Evolutionary conservation across 1,284 basidiomycete genomes (phyloP).

Genomic region (Ustilago esculenta): DNA sequence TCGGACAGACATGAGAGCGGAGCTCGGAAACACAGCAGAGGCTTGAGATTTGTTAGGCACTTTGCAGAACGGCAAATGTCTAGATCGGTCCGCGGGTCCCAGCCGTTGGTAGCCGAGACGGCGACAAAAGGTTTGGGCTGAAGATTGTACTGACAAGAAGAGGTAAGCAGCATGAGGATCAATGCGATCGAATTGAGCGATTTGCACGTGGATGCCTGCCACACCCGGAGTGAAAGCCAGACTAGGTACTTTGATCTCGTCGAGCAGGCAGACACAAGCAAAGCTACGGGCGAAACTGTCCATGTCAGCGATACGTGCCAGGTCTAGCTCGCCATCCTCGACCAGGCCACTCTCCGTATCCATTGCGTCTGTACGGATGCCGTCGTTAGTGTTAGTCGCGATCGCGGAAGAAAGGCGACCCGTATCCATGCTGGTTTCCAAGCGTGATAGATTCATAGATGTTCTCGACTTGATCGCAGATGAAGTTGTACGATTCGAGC

Average conservation of each 20-base stretch:
- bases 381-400: constrained; percentile 8
- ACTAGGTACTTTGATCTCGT: constrained; percentile 40
- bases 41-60: constrained; percentile 16
- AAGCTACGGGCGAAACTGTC: constrained; percentile 53
- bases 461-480: constrained; percentile 25
- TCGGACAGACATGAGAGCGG: constrained; percentile 1
- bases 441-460: constrained; percentile 38
- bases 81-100: constrained; percentile 1
- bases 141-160: constrained; percentile 21
- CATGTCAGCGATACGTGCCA: constrained; percentile 39
- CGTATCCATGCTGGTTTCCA: constrained; percentile 26
- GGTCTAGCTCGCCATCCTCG: constrained; percentile 18
- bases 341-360: constrained; percentile 14
- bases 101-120: constrained; percentile 24
- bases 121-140: constrained; percentile 30
- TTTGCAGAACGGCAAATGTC: constrained; percentile 31
- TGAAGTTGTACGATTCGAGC: constrained; percentile 20
- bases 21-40: constrained; percentile 1
- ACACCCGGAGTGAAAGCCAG: neutral
- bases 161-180: constrained; percentile 17
- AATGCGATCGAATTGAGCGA: constrained; percentile 8
- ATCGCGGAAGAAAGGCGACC: constrained; percentile 15
- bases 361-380: constrained; percentile 11
- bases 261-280: constrained; percentile 50
- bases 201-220: constrained; percentile 5